phyloP scores from a whole-genome alignment of 75 land plant genomes.

The Pseudotsuga menziesii region DNA sequence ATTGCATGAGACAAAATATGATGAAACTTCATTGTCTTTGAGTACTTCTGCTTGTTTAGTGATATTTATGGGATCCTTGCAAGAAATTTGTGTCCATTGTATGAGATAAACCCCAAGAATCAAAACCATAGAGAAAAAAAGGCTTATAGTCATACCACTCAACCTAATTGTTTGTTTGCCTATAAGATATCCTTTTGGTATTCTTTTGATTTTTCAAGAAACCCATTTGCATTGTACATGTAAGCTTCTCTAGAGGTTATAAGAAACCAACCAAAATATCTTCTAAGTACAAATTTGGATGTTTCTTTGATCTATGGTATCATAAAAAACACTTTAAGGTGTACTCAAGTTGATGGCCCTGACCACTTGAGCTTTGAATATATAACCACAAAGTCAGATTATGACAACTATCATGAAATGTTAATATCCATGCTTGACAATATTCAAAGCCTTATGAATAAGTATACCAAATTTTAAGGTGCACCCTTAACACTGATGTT shows the following conservation, averaged over 20 bases:
- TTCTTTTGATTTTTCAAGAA: not conserved
- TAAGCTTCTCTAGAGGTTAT: not conserved
- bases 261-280: not conserved
- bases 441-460: no score
- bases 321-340: not conserved
- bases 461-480: no score
- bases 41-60: not conserved
- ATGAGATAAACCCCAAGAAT: not conserved
- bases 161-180: not conserved
- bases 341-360: not conserved
- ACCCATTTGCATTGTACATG: not conserved
- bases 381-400: no score
- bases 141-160: not conserved
- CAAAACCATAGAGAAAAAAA: constrained; percentile 2
- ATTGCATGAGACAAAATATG: not conserved
- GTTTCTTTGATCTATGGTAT: not conserved
- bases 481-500: no score
- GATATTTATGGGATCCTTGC: not conserved
- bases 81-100: not conserved
- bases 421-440: no score
- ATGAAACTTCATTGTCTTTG: not conserved
- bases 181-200: not conserved
- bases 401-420: no score
- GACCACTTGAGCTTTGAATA: no score
- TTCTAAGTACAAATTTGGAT: not conserved